phyloP scores from a whole-genome alignment of 208 protist genomes.

The Naegleria gruberi region DNA sequence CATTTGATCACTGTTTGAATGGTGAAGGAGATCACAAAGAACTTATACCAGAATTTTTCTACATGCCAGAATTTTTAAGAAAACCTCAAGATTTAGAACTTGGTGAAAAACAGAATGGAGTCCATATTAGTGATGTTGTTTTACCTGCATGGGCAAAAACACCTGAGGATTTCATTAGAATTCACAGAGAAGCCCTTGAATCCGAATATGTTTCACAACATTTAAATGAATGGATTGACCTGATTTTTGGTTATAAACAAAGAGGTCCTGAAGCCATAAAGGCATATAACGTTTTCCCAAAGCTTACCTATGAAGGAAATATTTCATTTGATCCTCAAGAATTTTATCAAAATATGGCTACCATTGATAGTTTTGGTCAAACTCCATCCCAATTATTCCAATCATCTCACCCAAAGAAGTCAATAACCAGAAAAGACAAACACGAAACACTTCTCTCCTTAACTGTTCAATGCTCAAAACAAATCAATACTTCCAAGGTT shows the following conservation, averaged over 20 bases:
- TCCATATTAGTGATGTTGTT: conserved; percentile 68
- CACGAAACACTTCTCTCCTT: background rate
- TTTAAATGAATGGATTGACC: conserved; percentile 97
- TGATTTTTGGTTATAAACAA: conserved; percentile 98
- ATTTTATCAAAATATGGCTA: conserved; percentile 37
- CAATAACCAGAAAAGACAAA: background rate
- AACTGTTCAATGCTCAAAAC: background rate
- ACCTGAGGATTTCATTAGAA: conserved; percentile 67
- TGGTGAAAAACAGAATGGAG: conserved; percentile 72
- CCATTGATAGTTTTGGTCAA: conserved; percentile 73
- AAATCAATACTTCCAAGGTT: background rate
- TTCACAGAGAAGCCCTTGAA: conserved; percentile 89
- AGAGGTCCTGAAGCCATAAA: conserved; percentile 82
- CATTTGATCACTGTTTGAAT: conserved; percentile 26
- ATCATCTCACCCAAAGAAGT: conserved; percentile 44
- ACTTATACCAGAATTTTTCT: conserved; percentile 95
- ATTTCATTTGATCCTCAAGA: conserved; percentile 43
- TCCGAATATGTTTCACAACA: conserved; percentile 83
- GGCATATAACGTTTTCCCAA: conserved; percentile 94
- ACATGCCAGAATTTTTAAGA: conserved; percentile 82
- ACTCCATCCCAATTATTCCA: conserved; percentile 56
- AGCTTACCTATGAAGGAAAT: conserved; percentile 84
- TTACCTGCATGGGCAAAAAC: conserved; percentile 85
- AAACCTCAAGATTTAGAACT: conserved; percentile 79
- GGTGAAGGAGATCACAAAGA: conserved; percentile 47